Conservation (phyloP, 441 rosid species). For the Brassica hybrid region DNA sequence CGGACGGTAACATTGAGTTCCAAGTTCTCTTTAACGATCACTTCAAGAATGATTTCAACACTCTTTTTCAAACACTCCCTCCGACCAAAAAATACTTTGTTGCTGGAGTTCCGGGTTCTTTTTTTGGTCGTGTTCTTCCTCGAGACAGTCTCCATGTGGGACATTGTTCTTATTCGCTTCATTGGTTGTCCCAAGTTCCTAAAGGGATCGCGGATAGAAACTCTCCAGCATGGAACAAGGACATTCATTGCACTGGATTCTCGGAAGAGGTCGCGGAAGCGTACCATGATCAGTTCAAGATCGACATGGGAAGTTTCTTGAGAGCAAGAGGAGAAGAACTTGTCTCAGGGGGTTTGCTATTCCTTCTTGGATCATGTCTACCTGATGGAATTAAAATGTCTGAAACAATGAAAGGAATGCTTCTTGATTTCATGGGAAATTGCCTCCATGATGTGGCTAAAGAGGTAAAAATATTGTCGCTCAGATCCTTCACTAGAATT, state of each 20-base stretch:
- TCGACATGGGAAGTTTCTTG: conserved; percentile 42
- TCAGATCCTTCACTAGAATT: background rate
- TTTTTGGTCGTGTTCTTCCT: conserved; percentile 50
- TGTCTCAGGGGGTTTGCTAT: conserved; percentile 45
- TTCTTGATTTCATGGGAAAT: conserved; percentile 28
- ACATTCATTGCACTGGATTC: conserved; percentile 48
- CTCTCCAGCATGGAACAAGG: conserved; percentile 33
- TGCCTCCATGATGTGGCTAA: conserved; percentile 44
- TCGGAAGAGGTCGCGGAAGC: conserved; percentile 38
- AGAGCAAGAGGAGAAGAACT: conserved; percentile 46
- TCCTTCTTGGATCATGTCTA: conserved; percentile 42
- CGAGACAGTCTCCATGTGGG: conserved; percentile 43
- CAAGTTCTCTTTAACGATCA: conserved; percentile 44
- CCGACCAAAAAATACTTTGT: conserved; percentile 34
- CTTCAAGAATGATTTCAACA: conserved; percentile 43
- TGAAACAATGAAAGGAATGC: conserved; percentile 28
- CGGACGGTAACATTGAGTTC: conserved; percentile 34
- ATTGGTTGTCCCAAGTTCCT: conserved; percentile 49
- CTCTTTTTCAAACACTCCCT: conserved; percentile 47
- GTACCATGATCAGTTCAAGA: conserved; percentile 38
- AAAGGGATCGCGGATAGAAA: conserved; percentile 27
- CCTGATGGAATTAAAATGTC: conserved; percentile 39
- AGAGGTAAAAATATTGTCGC: conserved; percentile 31
- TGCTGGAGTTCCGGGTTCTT: conserved; percentile 49
- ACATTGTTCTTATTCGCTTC: conserved; percentile 42